Evolutionary conservation across 1,284 basidiomycete genomes (phyloP).

Genomic region (Inonotus obliquus): DNA sequence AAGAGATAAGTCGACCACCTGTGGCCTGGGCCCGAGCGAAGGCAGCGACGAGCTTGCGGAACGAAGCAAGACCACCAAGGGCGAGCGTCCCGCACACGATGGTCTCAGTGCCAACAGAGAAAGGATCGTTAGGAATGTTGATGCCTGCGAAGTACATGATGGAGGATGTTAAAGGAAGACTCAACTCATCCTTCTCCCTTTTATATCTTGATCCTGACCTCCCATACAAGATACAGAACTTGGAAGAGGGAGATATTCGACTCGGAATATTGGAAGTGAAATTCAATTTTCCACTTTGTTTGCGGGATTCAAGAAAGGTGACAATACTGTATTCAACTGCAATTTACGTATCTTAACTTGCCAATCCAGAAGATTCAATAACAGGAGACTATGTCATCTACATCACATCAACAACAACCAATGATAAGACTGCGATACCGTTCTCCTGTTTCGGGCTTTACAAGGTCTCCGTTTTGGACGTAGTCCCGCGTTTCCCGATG

Average conservation of each 20-base stretch:
- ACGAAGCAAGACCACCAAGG: neutral
- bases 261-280: no score
- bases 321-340: no score
- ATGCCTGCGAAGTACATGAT: conserved; percentile 4
- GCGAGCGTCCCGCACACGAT: neutral
- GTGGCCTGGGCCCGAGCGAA: conserved; percentile 17
- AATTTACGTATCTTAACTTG: neutral
- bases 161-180: neutral
- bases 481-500: no score
- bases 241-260: neutral
- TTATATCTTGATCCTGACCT: neutral
- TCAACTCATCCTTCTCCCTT: neutral
- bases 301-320: no score
- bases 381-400: neutral
- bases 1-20: conserved; percentile 21
- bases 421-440: no score
- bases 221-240: neutral
- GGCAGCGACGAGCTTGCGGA: neutral
- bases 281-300: no score
- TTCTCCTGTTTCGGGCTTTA: no score
- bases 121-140: neutral
- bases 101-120: neutral
- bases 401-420: no score
- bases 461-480: no score
- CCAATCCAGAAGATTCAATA: neutral